Base-by-base conservation (phyloP, 805 yeast species). In the Metschnikowia aberdeeniae region DNA sequence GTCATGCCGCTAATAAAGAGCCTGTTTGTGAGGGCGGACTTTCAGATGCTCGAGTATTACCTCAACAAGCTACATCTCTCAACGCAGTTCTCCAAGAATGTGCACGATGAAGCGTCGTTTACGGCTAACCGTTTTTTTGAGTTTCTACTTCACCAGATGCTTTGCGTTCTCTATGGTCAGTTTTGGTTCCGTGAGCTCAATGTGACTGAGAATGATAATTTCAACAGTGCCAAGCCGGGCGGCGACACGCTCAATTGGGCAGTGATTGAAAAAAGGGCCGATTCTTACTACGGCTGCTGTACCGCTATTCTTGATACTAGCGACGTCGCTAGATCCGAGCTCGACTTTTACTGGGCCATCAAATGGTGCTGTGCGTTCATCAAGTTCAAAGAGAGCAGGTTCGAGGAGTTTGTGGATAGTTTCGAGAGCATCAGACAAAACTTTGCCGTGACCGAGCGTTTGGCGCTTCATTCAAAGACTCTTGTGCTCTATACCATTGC, bases 51-150 rank as follows among this genome's bases (percentile, higher is more conserved):
- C 4, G 38, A 49, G n/a, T 46, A 50, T 29, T 50, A 54, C 22
- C 32, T 63, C 27, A 53, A 51, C 33, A 54, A 50, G 17, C 51
- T 52, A 32, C 36, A 46, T 6, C 45, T 57, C 13, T 32, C 51
- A 24, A 55, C 55, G 17, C 62, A 51, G 22, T 63, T 67, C 48
- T 36, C 54, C 14, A 51, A 54, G 13, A 67, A 62, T 31, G 65
- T 67, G 6, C 45, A 50, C 14, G 56, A 54, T 34, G 43, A 49
- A 24, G 45, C 42, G 10, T 59, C 51, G 30, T 56, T 64, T 37
- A 47, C 47, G 12, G 43, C 46, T 6, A 67, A 64, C 51, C 43
- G 53, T 27, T 63, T 53, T 50, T 45, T 67, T 28, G 69, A 68
- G 51, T 60, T 54, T 40, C 50, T 58, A 26, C 62, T 63, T 40